These are phyloP conservation scores for Saccharomycopsis capsularis DNA, from an alignment of 805 yeast species.

Conservation along the genomic window DNA sequence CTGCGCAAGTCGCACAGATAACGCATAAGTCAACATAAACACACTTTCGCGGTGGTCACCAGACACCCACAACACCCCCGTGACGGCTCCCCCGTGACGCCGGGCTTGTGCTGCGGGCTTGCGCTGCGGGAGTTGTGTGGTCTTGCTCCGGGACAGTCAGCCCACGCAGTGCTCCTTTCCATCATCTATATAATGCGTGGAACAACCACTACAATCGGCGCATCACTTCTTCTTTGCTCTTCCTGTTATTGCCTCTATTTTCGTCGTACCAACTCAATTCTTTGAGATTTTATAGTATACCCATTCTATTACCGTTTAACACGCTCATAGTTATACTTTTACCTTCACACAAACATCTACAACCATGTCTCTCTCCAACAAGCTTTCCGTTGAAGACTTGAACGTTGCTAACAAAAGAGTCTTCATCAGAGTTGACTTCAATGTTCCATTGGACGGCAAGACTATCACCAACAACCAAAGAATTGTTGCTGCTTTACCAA, in stretches of 20 bases:
- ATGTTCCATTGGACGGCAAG: constrained; percentile 91
- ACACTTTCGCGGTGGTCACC: too few species aligned
- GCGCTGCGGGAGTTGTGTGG: too few species aligned
- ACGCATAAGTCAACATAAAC: too few species aligned
- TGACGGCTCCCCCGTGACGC: too few species aligned
- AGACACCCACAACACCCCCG: too few species aligned
- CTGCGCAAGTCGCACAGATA: too few species aligned
- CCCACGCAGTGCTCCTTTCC: not conserved
- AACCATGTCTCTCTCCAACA: constrained; percentile 84
- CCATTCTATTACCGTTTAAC: not conserved
- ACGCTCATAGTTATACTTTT: too few species aligned
- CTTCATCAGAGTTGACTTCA: constrained; percentile 96
- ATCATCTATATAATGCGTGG: not conserved
- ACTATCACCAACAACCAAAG: constrained; percentile 99
- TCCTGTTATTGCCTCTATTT: not conserved
- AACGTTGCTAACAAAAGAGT: constrained; percentile 87
- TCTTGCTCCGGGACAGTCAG: not conserved
- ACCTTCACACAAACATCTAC: not conserved
- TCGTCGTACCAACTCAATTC: not conserved
- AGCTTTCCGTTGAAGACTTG: constrained; percentile 88
- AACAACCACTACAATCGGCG: not conserved
- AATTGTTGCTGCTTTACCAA: constrained; percentile 98
- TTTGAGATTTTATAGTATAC: too few species aligned
- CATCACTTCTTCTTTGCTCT: not conserved
- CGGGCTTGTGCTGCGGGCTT: too few species aligned